These are phyloP conservation scores for Vigna reflexopilosa DNA, from an alignment of 306 rosid genomes.

Conservation along the genomic window DNA sequence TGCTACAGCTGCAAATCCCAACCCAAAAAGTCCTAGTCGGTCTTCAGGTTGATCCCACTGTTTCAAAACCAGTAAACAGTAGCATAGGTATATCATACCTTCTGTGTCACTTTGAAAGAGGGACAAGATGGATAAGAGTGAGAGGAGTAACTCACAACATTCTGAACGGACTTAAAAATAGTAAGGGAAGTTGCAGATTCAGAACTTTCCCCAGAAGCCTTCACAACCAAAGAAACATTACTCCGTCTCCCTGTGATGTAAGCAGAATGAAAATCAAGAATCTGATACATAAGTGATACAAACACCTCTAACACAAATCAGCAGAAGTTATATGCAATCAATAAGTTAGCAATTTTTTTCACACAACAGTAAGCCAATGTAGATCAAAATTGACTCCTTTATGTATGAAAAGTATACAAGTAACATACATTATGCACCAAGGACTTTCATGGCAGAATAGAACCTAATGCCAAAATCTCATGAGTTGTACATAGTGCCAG, in stretches of 20 bases:
- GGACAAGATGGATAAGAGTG: conserved; percentile 29
- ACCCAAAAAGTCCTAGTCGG: conserved; percentile 69
- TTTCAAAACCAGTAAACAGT: conserved; percentile 44
- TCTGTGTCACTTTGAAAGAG: conserved; percentile 8
- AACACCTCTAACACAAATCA: not conserved
- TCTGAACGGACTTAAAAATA: conserved; percentile 74
- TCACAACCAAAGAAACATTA: conserved; percentile 53
- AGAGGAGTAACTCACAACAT: conserved; percentile 62
- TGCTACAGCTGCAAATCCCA: conserved; percentile 83
- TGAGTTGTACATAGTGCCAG: not conserved
- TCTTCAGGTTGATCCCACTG: conserved; percentile 87
- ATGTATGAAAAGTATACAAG: conserved; percentile 2
- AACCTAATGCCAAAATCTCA: conserved; percentile 12
- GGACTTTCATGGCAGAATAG: not conserved
- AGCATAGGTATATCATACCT: not conserved
- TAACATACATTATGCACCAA: not conserved
- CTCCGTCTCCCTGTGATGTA: conserved; percentile 56
- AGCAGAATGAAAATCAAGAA: conserved; percentile 19
- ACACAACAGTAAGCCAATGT: conserved; percentile 15
- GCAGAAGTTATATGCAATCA: conserved; percentile 24
- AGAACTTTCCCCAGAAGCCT: conserved; percentile 73
- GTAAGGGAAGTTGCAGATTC: conserved; percentile 79
- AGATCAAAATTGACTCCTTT: conserved; percentile 23
- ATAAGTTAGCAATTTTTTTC: conserved; percentile 6
- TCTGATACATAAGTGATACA: not conserved